Percentiles rank a stretch among this genome's conserved stretches.
These are phyloP conservation scores for Sedum album DNA, from an alignment of 164 flowering plant genomes.

Conservation along the genomic window DNA sequence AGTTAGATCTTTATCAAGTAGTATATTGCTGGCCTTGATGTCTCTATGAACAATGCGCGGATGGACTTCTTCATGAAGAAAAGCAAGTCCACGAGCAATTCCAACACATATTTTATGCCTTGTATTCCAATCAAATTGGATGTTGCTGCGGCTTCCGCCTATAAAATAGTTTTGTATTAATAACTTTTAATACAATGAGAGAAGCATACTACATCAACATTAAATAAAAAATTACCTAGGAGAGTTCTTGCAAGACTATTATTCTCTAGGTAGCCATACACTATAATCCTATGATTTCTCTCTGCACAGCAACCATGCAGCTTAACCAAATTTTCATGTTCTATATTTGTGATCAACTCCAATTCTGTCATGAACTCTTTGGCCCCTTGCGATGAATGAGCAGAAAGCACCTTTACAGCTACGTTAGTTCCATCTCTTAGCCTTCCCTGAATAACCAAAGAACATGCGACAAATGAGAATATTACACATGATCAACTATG, in stretches of 20 bases:
- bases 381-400: conserved; percentile 45
- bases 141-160: conserved; percentile 20
- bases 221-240: conserved; percentile 28
- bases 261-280: conserved; percentile 60
- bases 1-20: conserved; percentile 29
- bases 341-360: conserved; percentile 30
- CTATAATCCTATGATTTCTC: conserved; percentile 44
- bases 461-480: not conserved
- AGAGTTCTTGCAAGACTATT: conserved; percentile 64
- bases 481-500: not conserved
- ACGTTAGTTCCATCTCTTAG: conserved; percentile 36
- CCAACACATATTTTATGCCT: conserved; percentile 35
- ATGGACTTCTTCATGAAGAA: conserved; percentile 37
- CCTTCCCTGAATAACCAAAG: conserved; percentile 27
- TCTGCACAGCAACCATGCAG: conserved; percentile 62
- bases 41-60: conserved; percentile 45
- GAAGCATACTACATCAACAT: not conserved
- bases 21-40: conserved; percentile 48
- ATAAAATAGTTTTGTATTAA: conserved; percentile 1
- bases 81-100: conserved; percentile 40
- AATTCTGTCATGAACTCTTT: conserved; percentile 51
- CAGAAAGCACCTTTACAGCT: conserved; percentile 56
- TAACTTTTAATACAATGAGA: not conserved
- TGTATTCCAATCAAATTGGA: conserved; percentile 28
- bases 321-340: conserved; percentile 55